Evolutionary conservation across 116 monocot species (phyloP).

Genomic region (Papilionanthe hybrid): DNA sequence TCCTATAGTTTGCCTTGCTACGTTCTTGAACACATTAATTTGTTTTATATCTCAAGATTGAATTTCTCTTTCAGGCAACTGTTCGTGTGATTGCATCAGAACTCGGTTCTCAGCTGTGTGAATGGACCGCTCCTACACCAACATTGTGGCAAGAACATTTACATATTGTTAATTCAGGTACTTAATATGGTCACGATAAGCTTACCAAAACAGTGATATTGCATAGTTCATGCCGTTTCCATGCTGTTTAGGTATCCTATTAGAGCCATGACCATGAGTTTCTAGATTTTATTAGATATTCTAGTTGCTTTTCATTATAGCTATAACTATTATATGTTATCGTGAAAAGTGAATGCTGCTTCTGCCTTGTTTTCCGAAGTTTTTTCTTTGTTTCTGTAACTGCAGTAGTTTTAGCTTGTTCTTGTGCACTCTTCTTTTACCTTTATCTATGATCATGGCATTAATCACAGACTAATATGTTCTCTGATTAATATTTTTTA

Average conservation of each 20-base stretch:
- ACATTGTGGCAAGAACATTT: slow-evolving; percentile 93
- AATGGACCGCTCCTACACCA: slow-evolving; percentile 95
- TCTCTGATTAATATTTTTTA: not conserved
- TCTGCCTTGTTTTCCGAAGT: not conserved
- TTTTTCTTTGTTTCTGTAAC: not conserved
- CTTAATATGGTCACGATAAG: not conserved
- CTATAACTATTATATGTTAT: not conserved
- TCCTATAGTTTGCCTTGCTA: not conserved
- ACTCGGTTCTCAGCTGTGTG: slow-evolving; percentile 71
- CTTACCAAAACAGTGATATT: not conserved
- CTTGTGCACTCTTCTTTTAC: not conserved
- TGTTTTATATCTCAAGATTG: not conserved
- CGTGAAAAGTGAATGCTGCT: not conserved
- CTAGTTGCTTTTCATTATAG: not conserved
- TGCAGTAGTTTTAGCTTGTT: not conserved
- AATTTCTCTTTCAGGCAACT: slow-evolving; percentile 45
- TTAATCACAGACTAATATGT: not conserved
- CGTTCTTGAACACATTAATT: not conserved
- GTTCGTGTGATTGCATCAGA: slow-evolving; percentile 64
- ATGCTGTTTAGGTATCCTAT: not conserved
- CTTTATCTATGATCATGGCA: not conserved
- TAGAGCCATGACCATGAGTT: not conserved
- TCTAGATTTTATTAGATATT: not conserved
- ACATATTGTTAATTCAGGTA: slow-evolving; percentile 76
- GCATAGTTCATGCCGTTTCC: too few relatives aligned